These are phyloP conservation scores for Podochytrium sp. DNA, from an alignment of 192 early-diverging fungal species.

Conservation along the genomic window DNA sequence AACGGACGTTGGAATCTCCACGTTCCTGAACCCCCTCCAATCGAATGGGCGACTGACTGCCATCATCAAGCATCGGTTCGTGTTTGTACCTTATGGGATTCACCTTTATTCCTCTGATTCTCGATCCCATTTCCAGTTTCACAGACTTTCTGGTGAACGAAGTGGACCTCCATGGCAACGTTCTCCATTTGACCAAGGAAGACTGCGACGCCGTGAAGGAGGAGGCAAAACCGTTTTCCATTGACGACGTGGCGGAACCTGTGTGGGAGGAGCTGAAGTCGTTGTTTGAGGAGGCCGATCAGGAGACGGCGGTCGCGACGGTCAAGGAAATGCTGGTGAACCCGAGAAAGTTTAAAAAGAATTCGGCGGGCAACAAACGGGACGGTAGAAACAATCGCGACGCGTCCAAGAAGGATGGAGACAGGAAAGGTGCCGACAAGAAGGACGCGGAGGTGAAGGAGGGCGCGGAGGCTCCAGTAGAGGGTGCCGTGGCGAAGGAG, in stretches of 20 bases:
- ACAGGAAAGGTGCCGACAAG: neutral
- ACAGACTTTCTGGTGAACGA: conserved; percentile 95
- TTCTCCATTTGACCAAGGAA: conserved; percentile 67
- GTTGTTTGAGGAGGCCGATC: conserved; percentile 37
- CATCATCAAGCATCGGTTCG: conserved; percentile 66
- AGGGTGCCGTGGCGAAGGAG: neutral
- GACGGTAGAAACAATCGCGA: neutral
- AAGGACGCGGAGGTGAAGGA: neutral
- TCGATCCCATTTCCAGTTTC: conserved; percentile 52
- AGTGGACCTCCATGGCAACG: conserved; percentile 71
- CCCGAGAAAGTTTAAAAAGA: neutral
- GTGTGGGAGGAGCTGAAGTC: conserved; percentile 49
- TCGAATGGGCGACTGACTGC: conserved; percentile 47
- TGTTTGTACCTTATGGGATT: neutral
- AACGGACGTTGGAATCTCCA: conserved; percentile 69
- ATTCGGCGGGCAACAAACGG: neutral
- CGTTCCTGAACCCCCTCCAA: conserved; percentile 46
- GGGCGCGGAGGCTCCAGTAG: neutral
- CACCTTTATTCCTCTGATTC: neutral
- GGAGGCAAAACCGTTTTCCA: neutral
- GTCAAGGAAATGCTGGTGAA: conserved; percentile 17
- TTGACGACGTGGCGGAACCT: neutral
- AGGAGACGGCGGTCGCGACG: neutral
- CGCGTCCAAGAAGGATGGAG: neutral
- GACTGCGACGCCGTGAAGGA: conserved; percentile 4